Evolutionary conservation across 129 eudicot genomes (phyloP), one percentile per base, ranked within the genome.

Genomic region (Lactuca saligna): DNA sequence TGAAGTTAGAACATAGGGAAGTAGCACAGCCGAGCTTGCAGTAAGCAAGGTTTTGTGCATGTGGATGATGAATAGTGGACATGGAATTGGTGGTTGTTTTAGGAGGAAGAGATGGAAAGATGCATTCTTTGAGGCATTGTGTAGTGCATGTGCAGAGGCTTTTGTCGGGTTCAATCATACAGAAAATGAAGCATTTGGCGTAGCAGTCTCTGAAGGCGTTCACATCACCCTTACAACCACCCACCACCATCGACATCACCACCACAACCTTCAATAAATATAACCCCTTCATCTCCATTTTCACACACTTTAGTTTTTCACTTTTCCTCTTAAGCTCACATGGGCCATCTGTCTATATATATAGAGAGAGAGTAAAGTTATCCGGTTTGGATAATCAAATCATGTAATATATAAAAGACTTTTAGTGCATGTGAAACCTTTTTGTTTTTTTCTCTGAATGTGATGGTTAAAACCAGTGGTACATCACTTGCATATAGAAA

Each of bases 11-110:
- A 75, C 96, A 89, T 25, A 65, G 66, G 33, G 96, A 83, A 56
- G 85, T 76, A 60, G 96, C 92, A 69, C 96, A 89, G 16, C 96
- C 96, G 59, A 89, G 93, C 78, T 89, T 79, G 81, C 96, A 89
- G 72, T 81, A 89, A 51, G 73, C 85, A 46, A 73, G 74, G 83
- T 68, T 84, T 59, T 76, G 75, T 3, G 70, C 46, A 15, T 75
- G 77, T 66, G 68, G 63, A 68, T 46, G 63, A 57, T 25, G 29
- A 25, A 25, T 25, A 25, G 29, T 25, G 29, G 29, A 25, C 29
- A 25, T 25, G 29, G 29, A 25, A 25, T 25, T 25, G 29, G 46
- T 15, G 60, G 41, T 58, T 38, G 74, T 17, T 7, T 58, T 20
- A 12, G 65, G 16, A 12, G 66, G 54, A 59, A 63, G 66, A 57